phyloP scores from a whole-genome alignment of 176 grass and related monocot species.

The Musa troglodytarum region DNA sequence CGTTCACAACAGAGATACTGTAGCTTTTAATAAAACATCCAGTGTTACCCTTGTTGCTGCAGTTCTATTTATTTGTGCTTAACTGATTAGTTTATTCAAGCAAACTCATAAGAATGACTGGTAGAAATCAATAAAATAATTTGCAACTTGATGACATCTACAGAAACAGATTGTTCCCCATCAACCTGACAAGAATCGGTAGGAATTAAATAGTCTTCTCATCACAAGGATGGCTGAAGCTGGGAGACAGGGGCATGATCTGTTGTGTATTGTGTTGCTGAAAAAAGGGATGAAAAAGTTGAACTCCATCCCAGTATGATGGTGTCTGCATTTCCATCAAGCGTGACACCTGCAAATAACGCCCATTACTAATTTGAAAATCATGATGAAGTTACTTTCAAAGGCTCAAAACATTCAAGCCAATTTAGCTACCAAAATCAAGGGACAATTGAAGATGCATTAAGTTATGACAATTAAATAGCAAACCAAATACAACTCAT shows the following conservation, averaged over 20 bases:
- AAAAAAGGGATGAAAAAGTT: slow-evolving; percentile 34
- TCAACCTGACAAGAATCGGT: neutral
- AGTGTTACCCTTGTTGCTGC: too few species aligned
- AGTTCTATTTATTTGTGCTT: too few species aligned
- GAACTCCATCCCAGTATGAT: slow-evolving; percentile 48
- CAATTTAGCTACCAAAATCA: too few species aligned
- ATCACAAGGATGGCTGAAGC: neutral
- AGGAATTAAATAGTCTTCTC: neutral
- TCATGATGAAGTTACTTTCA: neutral
- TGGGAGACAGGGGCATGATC: neutral
- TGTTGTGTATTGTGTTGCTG: neutral
- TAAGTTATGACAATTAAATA: neutral
- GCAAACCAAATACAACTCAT: too few species aligned
- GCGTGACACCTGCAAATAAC: slow-evolving; percentile 52
- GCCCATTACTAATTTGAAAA: neutral
- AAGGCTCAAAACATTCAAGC: too few species aligned
- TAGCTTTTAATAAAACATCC: too few species aligned
- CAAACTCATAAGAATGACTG: too few species aligned
- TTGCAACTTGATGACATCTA: too few species aligned
- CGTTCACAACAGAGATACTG: too few species aligned
- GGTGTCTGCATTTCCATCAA: slow-evolving; percentile 83
- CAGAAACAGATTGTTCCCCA: neutral
- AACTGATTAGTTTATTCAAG: too few species aligned
- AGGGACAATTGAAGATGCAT: neutral
- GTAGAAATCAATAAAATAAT: too few species aligned